Evolutionary conservation across 192 early-diverging fungal genomes (phyloP), one percentile per base, ranked within the genome.

Genomic region (Coemansia sp.): DNA sequence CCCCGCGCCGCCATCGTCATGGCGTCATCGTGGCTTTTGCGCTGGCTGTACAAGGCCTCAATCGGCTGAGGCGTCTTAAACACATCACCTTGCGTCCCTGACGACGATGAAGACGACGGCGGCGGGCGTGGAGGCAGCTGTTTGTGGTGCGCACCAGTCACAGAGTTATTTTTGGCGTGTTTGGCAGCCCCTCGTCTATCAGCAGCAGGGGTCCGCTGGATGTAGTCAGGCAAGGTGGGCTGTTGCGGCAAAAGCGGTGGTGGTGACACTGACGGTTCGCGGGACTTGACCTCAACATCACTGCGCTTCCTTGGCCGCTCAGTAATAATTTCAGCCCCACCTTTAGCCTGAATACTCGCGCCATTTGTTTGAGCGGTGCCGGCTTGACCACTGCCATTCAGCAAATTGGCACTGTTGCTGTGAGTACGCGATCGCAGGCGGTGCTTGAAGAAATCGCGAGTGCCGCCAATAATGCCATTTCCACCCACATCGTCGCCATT

Each of bases 211-310:
- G 24, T 41, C 34, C 74, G 72, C 60, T 73, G 71, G 22, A 70
- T 49, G n/a, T 60, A 67, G 20, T 70, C 77, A 8, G 77, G 68
- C 36, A 74, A 57, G 12, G 69, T 38, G 24, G 69, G 65, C 22
- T 52, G 70, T 41, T 47, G 44, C 51, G 51, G 63, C 70, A 65
- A 11, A 1, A 59, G 71, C 22, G 72, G 51, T 9, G 65, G 68
- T 44, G 63, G 68, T 20, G 52, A 36, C 36, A 64, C 11, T 15
- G 42, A 65, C 38, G 68, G 22, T 15, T 71, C 66, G 12, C 80
- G 72, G 12, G 80, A 74, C 33, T 83, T 83, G 0, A 83, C 76
- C 16, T 84, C 81, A 7, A 60, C 76, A 33, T 78, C 76, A 47
- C 81, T 78, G n/a, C 81, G 81, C 27, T 74, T 65, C 41, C 81